Conservation (phyloP, 2,329 filamentous ascomycete genomes). For the Colletotrichum sp. region DNA sequence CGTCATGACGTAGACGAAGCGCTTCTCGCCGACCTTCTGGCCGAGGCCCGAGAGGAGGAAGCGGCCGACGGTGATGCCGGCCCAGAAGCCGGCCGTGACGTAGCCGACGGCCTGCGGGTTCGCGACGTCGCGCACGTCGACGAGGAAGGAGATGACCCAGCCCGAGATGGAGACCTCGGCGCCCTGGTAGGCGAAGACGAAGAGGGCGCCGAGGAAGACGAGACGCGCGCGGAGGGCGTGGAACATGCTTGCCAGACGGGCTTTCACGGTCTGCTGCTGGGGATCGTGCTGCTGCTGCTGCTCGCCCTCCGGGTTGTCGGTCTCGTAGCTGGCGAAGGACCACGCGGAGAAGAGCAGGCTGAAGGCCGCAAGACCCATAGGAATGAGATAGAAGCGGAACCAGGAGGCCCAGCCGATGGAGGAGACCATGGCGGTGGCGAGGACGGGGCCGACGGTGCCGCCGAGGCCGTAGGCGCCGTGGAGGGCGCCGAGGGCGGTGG, state of each 20-base stretch:
- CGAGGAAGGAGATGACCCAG: constrained; percentile 87
- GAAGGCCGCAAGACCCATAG: constrained; percentile 59
- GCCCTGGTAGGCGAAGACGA: constrained; percentile 87
- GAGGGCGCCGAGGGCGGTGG: constrained; percentile 62
- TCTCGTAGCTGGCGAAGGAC: constrained; percentile 73
- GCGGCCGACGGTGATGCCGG: constrained; percentile 76
- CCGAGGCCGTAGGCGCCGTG: constrained; percentile 73
- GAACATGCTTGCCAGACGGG: constrained; percentile 46
- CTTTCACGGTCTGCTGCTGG: constrained; percentile 22
- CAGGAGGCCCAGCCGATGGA: constrained; percentile 57
- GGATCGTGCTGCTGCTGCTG: neutral
- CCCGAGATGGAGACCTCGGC: constrained; percentile 86
- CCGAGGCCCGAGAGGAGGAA: constrained; percentile 74
- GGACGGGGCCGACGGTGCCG: constrained; percentile 69
- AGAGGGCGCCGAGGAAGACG: constrained; percentile 76
- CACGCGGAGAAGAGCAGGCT: constrained; percentile 64
- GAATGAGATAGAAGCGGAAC: constrained; percentile 77
- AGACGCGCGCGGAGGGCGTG: constrained; percentile 55
- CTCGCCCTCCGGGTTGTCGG: constrained; percentile 46
- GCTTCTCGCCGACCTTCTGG: constrained; percentile 71
- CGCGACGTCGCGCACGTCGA: constrained; percentile 69
- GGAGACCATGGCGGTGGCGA: constrained; percentile 75
- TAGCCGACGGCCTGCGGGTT: constrained; percentile 75
- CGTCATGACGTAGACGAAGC: constrained; percentile 68
- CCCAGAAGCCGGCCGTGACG: constrained; percentile 75